Percentiles rank a stretch among this genome's conserved stretches.
These are phyloP conservation scores for Corinectria fuckeliana DNA, from an alignment of 2,329 filamentous ascomycete genomes.

Conservation along the genomic window DNA sequence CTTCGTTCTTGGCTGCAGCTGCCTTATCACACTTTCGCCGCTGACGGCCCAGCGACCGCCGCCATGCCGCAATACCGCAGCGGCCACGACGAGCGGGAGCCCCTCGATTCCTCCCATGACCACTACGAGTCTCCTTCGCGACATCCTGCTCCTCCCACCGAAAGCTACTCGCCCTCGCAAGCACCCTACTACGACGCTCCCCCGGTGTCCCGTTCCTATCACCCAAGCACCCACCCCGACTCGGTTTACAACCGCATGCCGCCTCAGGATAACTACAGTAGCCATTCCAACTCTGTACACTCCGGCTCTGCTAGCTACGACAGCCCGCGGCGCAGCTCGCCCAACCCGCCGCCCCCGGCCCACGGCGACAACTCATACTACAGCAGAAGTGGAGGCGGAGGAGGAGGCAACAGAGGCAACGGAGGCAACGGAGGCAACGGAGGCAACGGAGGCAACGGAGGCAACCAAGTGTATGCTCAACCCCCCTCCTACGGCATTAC, in stretches of 20 bases:
- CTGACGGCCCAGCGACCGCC: conserved; percentile 24
- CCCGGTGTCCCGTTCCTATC: conserved; percentile 18
- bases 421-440: conserved; percentile 34
- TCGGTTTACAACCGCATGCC: conserved; percentile 32
- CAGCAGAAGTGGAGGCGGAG: conserved; percentile 14
- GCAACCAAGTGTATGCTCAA: conserved; percentile 34
- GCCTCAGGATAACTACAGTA: conserved; percentile 27
- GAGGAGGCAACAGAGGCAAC: conserved; percentile 17
- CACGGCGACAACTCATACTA: conserved; percentile 35
- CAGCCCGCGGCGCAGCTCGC: conserved; percentile 24
- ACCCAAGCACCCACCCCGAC: conserved; percentile 35
- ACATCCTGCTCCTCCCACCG: conserved; percentile 29
- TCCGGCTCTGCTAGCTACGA: conserved; percentile 31
- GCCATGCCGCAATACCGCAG: conserved; percentile 44
- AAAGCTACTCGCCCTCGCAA: conserved; percentile 30
- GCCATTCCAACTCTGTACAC: conserved; percentile 27
- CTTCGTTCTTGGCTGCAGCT: background rate
- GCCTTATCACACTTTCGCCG: conserved; percentile 15
- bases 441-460: conserved; percentile 26
- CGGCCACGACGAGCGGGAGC: conserved; percentile 46
- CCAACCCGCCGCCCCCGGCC: conserved; percentile 21
- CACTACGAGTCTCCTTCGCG: conserved; percentile 33
- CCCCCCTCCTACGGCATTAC: conserved; percentile 52
- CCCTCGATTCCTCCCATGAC: conserved; percentile 40
- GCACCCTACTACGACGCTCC: conserved; percentile 38